Conservation (phyloP, 1,284 basidiomycete species). For the Volvariella surrecta region DNA sequence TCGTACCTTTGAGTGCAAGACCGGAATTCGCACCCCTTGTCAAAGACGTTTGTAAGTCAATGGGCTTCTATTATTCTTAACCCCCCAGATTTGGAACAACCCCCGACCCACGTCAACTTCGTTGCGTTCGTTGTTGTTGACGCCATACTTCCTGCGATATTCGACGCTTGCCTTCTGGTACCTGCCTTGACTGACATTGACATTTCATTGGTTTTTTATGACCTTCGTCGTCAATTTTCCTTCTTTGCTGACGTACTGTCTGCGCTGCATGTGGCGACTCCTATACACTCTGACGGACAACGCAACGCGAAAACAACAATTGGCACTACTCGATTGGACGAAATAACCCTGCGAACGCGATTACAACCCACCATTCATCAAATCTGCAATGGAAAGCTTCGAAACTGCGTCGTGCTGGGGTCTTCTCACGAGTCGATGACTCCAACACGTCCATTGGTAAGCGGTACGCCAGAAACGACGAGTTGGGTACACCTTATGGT, state of each 20-base stretch:
- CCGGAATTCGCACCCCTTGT: conserved; percentile 83
- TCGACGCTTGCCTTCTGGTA: conserved; percentile 1
- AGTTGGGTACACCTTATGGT: conserved; percentile 96
- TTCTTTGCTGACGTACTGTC: conserved; percentile 5
- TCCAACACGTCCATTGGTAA: conserved; percentile 94
- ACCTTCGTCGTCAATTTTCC: conserved; percentile 4
- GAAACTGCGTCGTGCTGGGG: conserved; percentile 81
- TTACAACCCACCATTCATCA: conserved; percentile 5
- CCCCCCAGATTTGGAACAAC: not conserved
- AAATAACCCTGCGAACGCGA: too few species aligned
- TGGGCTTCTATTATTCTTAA: not conserved
- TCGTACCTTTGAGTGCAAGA: conserved; percentile 91
- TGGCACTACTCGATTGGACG: too few species aligned
- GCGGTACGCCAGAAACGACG: conserved; percentile 97
- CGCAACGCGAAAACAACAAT: too few species aligned
- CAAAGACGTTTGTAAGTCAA: conserved; percentile 79
- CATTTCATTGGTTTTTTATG: conserved; percentile 3
- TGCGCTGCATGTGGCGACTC: conserved; percentile 3
- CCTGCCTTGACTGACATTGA: conserved; percentile 12
- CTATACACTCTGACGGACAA: conserved; percentile 7
- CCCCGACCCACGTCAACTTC: conserved; percentile 7
- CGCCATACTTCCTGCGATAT: too few species aligned
- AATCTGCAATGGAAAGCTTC: conserved; percentile 52
- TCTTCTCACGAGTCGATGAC: conserved; percentile 92
- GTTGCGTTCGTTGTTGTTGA: too few species aligned